A percentile compares a stretch with the other conserved stretches of the same genome.
Evolutionary conservation across 208 protist genomes (phyloP).

Genomic region (Acanthamoeba castellanii): DNA sequence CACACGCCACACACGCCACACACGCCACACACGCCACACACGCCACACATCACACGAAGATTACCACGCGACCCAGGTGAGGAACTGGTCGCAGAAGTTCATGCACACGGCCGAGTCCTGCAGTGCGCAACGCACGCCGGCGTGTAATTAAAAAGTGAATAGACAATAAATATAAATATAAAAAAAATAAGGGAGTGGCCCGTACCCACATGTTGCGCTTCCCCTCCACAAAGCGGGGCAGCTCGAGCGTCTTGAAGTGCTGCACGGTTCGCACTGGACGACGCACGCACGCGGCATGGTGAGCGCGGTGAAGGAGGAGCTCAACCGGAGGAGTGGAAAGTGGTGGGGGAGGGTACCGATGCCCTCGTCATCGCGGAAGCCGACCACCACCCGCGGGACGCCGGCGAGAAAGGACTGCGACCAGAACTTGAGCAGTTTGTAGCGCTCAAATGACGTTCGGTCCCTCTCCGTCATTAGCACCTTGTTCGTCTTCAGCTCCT

Average conservation of each 20-base stretch:
- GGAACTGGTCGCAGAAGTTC: constrained; percentile 42
- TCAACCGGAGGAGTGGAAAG: not conserved
- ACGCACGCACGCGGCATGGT: not conserved
- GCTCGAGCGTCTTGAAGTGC: constrained; percentile 2
- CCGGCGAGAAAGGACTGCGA: constrained; percentile 52
- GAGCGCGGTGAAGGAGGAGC: not conserved
- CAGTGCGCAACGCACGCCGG: not conserved
- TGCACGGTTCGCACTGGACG: constrained; percentile 34
- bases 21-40: too few species aligned
- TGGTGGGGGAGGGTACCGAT: not conserved
- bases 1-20: too few species aligned
- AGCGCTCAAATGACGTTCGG: constrained; percentile 22
- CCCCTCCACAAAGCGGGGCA: constrained; percentile 22
- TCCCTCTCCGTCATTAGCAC: not conserved
- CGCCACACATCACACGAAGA: too few species aligned
- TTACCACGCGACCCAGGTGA: not conserved
- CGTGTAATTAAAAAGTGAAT: too few species aligned
- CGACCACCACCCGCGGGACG: constrained; percentile 45
- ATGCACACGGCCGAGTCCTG: constrained; percentile 36
- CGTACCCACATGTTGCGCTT: constrained; percentile 57
- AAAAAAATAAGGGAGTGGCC: too few species aligned
- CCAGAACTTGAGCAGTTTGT: constrained; percentile 57
- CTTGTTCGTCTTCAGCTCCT: constrained; percentile 70
- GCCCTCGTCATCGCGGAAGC: constrained; percentile 53
- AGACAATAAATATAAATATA: too few species aligned